Evolutionary conservation across 305 asterid species (phyloP).

Genomic region (Plantago coronopus): DNA sequence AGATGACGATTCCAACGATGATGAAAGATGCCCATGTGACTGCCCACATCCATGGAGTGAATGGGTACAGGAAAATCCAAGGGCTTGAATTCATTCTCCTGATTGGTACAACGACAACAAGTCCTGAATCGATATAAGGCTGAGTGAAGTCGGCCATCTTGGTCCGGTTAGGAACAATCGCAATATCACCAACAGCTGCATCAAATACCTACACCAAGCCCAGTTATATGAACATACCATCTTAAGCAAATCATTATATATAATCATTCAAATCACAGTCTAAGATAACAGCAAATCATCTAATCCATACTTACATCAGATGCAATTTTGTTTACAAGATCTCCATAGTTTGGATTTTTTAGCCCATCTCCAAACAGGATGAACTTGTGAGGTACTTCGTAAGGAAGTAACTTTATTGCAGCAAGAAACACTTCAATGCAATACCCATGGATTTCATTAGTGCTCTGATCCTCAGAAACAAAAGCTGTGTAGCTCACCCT

Average conservation of each 20-base stretch:
- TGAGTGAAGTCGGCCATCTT: slow-evolving; percentile 64
- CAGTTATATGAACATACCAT: no score
- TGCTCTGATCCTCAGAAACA: slow-evolving; percentile 36
- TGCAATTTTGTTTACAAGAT: slow-evolving; percentile 46
- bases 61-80: slow-evolving; percentile 56
- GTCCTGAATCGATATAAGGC: slow-evolving; percentile 61
- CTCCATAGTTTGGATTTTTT: slow-evolving; percentile 44
- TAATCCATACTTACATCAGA: slow-evolving; percentile 38
- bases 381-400: slow-evolving; percentile 54
- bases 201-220: slow-evolving; percentile 38
- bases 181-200: slow-evolving; percentile 67
- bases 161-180: slow-evolving; percentile 48
- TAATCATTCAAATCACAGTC: no score
- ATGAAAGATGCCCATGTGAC: slow-evolving; percentile 34
- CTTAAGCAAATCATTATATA: background rate
- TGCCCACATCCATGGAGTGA: slow-evolving; percentile 44
- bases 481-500: slow-evolving; percentile 53
- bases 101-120: slow-evolving; percentile 55
- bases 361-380: slow-evolving; percentile 53
- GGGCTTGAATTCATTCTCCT: slow-evolving; percentile 31
- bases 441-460: slow-evolving; percentile 45
- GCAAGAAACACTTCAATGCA: slow-evolving; percentile 65
- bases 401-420: slow-evolving; percentile 53
- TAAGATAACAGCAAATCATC: no score
- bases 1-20: slow-evolving; percentile 43